Evolutionary conservation across 768 basidiomycete species (phyloP).

Genomic region (Pleurotus giganteus): DNA sequence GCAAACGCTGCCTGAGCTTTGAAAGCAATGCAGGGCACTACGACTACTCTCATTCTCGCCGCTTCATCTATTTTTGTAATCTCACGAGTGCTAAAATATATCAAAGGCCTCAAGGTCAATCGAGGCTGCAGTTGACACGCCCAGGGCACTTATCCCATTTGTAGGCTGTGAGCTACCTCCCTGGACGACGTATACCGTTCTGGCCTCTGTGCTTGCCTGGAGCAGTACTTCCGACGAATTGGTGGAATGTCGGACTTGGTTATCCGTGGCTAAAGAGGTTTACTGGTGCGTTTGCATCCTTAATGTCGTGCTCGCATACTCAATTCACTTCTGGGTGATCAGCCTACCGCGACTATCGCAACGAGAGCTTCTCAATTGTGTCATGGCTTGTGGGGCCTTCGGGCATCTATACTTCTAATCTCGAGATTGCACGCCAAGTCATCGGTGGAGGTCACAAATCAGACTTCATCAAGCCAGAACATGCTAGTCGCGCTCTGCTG

Average conservation of each 20-base stretch:
- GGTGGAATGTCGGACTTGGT: slow-evolving; percentile 40
- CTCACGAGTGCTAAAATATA: slow-evolving; percentile 29
- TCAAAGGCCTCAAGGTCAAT: slow-evolving; percentile 30
- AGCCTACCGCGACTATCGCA: slow-evolving; percentile 36
- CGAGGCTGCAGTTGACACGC: no score
- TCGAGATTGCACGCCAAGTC: slow-evolving; percentile 47
- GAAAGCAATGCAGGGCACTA: not conserved
- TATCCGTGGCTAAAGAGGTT: slow-evolving; percentile 36
- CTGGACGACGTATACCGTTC: slow-evolving; percentile 40
- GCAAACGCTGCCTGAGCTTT: not conserved
- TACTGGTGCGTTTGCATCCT: slow-evolving; percentile 23
- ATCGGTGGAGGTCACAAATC: slow-evolving; percentile 35
- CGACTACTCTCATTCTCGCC: not conserved
- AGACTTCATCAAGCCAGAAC: slow-evolving; percentile 38
- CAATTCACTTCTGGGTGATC: not conserved
- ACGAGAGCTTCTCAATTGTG: slow-evolving; percentile 39
- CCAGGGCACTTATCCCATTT: no score
- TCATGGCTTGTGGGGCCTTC: slow-evolving; percentile 36
- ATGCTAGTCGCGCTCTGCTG: slow-evolving; percentile 29
- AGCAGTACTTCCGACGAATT: slow-evolving; percentile 32
- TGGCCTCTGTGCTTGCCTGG: slow-evolving; percentile 38
- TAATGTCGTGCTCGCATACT: not conserved
- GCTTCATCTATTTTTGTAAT: slow-evolving; percentile 21
- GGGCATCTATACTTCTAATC: slow-evolving; percentile 39
- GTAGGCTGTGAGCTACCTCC: slow-evolving; percentile 35